These are phyloP conservation scores for Orbilia blumenaviensis DNA, from an alignment of 2,329 filamentous ascomycete species.

Conservation along the genomic window DNA sequence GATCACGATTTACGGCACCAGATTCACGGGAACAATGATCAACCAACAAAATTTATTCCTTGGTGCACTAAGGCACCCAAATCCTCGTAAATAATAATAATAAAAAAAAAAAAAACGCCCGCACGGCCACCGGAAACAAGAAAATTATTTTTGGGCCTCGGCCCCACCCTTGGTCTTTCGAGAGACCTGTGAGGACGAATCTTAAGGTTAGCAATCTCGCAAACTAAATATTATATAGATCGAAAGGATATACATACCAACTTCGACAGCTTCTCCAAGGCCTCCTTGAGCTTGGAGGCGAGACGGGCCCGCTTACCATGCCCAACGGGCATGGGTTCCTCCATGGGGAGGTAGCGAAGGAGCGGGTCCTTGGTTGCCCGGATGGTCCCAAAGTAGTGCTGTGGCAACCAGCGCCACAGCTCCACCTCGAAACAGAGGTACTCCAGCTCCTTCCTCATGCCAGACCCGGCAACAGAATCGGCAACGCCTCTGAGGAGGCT, in stretches of 20 bases:
- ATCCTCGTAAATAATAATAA: too few relatives aligned
- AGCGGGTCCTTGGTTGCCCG: background rate
- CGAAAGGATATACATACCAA: background rate
- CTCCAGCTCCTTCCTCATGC: background rate
- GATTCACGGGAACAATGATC: too few relatives aligned
- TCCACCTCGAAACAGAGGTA: background rate
- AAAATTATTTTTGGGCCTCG: too few relatives aligned
- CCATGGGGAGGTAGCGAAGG: background rate
- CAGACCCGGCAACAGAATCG: background rate
- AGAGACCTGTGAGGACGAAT: too few relatives aligned
- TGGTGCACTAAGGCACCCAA: too few relatives aligned
- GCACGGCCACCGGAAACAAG: too few relatives aligned
- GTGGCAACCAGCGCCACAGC: slow-evolving; percentile 1
- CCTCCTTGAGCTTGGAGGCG: background rate
- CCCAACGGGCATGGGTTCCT: background rate
- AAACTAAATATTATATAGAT: background rate
- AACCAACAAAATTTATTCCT: too few relatives aligned
- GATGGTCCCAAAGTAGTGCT: background rate
- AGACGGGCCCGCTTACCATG: background rate
- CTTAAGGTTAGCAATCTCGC: too few relatives aligned
- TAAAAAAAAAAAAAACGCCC: too few relatives aligned
- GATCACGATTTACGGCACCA: too few relatives aligned
- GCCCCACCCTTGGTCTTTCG: too few relatives aligned
- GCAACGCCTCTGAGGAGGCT: background rate
- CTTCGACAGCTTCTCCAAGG: background rate